Evolutionary conservation across 306 rosid genomes (phyloP).

Genomic region (Pueraria montana): DNA sequence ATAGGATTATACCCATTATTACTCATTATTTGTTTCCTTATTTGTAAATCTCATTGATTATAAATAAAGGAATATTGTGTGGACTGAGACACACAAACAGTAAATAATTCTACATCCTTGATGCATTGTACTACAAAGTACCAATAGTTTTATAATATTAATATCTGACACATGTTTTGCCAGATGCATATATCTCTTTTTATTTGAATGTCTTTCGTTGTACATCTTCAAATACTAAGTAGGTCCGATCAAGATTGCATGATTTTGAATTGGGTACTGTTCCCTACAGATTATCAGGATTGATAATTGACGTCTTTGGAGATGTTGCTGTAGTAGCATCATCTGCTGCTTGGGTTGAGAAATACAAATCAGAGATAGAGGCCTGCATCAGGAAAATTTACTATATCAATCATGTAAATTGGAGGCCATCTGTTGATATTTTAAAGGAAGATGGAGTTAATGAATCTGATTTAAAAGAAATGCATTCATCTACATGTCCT

Average conservation of each 20-base stretch:
- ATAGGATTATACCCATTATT: no score
- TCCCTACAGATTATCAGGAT: conserved; percentile 81
- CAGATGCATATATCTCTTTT: neutral
- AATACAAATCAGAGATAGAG: conserved; percentile 82
- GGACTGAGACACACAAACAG: no score
- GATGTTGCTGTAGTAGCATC: conserved; percentile 93
- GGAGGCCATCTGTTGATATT: conserved; percentile 91
- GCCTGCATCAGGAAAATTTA: conserved; percentile 57
- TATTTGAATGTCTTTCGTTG: conserved; percentile 38
- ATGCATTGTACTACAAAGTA: neutral
- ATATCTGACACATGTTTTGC: conserved; percentile 10
- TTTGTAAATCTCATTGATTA: no score
- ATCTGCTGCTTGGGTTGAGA: conserved; percentile 99
- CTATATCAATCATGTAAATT: conserved; percentile 73
- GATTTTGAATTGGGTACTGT: conserved; percentile 41
- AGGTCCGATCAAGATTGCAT: conserved; percentile 31
- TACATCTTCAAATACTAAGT: conserved; percentile 1
- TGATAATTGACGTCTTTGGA: conserved; percentile 87
- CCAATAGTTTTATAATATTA: neutral
- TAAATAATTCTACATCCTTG: no score
- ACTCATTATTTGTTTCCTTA: no score
- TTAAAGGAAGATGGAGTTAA: conserved; percentile 89
- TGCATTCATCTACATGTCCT: conserved; percentile 65
- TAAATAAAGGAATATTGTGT: no score
- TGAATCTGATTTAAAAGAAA: conserved; percentile 63